Conservation (phyloP, 2,329 filamentous ascomycete species). For the Harringtonia aguacate region DNA sequence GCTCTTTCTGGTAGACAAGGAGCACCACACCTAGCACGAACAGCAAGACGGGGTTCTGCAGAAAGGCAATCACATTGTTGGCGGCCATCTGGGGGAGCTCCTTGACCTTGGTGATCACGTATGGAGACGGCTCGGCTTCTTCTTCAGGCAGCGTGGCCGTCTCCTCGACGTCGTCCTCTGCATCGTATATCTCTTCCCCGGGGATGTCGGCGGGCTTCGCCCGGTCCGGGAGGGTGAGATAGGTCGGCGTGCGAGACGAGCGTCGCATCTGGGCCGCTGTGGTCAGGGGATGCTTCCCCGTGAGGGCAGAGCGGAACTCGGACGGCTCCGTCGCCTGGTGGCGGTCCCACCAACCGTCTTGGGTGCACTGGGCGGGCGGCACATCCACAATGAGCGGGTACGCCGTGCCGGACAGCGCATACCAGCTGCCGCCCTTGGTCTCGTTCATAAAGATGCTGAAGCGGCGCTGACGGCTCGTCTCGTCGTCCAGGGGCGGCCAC, state of each 20-base stretch:
- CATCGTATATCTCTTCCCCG: neutral
- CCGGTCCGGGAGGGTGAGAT: conserved; percentile 6
- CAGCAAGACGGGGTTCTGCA: conserved; percentile 43
- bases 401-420: conserved; percentile 74
- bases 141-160: conserved; percentile 10
- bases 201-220: neutral
- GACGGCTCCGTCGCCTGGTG: conserved; percentile 17
- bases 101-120: conserved; percentile 38
- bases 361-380: conserved; percentile 11
- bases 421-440: conserved; percentile 83
- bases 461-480: conserved; percentile 39
- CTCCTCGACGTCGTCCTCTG: neutral
- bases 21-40: conserved; percentile 32
- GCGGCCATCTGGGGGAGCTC: conserved; percentile 38
- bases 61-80: conserved; percentile 40
- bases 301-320: conserved; percentile 49
- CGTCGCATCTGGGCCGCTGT: neutral
- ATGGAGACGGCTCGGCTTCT: conserved; percentile 22
- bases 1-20: conserved; percentile 25
- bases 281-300: conserved; percentile 58
- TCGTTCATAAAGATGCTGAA: conserved; percentile 76
- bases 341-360: conserved; percentile 13
- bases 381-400: conserved; percentile 64
- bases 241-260: neutral
- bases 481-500: conserved; percentile 45